Conservation (phyloP, 2,329 filamentous ascomycete genomes). For the Exserohilum rostratum region DNA sequence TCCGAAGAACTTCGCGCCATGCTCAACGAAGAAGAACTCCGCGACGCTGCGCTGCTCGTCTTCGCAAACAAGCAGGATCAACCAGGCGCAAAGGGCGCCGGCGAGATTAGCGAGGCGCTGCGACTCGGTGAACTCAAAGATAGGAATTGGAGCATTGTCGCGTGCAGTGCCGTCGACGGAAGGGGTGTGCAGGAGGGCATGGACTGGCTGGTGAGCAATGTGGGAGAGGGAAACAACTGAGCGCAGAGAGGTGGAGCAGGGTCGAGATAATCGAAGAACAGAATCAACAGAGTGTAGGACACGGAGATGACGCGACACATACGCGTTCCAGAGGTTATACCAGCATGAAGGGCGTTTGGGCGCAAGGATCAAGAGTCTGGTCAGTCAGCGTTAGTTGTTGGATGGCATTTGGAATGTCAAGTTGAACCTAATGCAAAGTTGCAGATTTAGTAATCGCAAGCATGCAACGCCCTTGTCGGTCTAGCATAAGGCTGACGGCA, state of each 20-base stretch:
- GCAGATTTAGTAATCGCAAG: neutral
- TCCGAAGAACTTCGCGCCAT: constrained; percentile 92
- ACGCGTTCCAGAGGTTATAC: constrained; percentile 18
- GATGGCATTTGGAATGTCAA: neutral
- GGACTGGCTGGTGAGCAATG: constrained; percentile 90
- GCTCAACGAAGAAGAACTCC: constrained; percentile 95
- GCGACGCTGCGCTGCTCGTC: constrained; percentile 88
- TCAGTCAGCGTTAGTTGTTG: neutral
- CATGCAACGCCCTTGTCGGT: neutral
- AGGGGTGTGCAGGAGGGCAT: constrained; percentile 95
- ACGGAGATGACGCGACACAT: constrained; percentile 14
- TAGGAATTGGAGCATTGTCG: constrained; percentile 98
- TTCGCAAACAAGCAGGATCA: constrained; percentile 99
- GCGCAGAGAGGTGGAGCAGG: neutral
- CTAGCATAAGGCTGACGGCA: neutral
- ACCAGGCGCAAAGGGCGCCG: constrained; percentile 92
- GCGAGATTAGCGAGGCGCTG: constrained; percentile 93
- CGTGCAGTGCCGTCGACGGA: constrained; percentile 94
- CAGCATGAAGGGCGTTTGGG: constrained; percentile 31
- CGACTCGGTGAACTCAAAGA: constrained; percentile 89
- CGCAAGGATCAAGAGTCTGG: constrained; percentile 16
- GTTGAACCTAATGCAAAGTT: neutral
- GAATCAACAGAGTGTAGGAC: constrained; percentile 1
- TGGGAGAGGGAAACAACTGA: constrained; percentile 12
- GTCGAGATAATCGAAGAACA: constrained; percentile 5